Conservation (phyloP, 495 filamentous ascomycete genomes). For the Aspergillus bridgeri region DNA sequence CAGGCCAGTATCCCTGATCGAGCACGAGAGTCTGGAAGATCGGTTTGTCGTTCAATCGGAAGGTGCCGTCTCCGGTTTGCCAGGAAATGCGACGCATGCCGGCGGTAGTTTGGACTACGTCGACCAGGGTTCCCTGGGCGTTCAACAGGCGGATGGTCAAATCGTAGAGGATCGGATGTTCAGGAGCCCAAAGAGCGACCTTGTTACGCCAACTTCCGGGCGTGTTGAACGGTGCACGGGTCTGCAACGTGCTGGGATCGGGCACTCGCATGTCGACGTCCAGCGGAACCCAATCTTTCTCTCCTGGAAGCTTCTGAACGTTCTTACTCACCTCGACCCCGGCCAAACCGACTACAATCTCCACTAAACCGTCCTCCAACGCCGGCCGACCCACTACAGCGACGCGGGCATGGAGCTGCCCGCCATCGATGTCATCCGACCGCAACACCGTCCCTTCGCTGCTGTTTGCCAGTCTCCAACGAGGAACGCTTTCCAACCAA, state of each 20-base stretch:
- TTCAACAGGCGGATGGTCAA: conserved; percentile 27
- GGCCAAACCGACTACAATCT: conserved; percentile 25
- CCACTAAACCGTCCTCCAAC: conserved; percentile 14
- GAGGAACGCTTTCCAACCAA: conserved; percentile 38
- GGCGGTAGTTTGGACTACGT: conserved; percentile 30
- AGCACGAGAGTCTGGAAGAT: conserved; percentile 37
- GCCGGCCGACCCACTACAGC: conserved; percentile 19
- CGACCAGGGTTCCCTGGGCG: conserved; percentile 15
- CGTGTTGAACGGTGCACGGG: conserved; percentile 10
- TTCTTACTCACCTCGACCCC: conserved; percentile 17
- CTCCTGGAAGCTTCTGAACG: conserved; percentile 8
- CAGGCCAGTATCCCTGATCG: conserved; percentile 40
- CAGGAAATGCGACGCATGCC: conserved; percentile 38
- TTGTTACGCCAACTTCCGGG: conserved; percentile 26
- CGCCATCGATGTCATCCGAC: conserved; percentile 30
- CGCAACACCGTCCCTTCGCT: conserved; percentile 34
- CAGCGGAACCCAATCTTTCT: conserved; percentile 21
- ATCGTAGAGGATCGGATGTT: conserved; percentile 38
- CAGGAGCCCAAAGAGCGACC: conserved; percentile 37
- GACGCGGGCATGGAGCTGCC: conserved; percentile 23
- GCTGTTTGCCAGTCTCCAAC: conserved; percentile 21
- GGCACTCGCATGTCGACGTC: conserved; percentile 24
- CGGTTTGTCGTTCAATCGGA: conserved; percentile 37
- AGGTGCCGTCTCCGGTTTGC: conserved; percentile 35
- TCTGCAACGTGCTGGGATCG: conserved; percentile 7